Evolutionary conservation across 1,284 basidiomycete genomes (phyloP), one percentile per base, ranked within the genome.

Genomic region (Pseudozyma flocculosa): DNA sequence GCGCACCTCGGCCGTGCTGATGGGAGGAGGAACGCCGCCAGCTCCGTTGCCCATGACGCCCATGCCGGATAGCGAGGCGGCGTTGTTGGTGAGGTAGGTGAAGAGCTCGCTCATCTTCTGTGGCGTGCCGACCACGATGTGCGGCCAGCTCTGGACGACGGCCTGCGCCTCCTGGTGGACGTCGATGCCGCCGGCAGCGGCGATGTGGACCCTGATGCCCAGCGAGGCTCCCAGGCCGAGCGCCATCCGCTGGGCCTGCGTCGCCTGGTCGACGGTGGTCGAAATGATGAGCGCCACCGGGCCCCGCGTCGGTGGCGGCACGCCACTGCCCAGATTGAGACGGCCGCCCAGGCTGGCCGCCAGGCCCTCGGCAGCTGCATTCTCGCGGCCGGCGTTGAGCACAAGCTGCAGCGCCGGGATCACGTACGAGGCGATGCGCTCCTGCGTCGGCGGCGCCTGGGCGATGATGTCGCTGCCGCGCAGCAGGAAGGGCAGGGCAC

Each of bases 261-360:
- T 95, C 5, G 94, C 94, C 78, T 97, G 94, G 80, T 98, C 94
- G 18, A 97, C 92, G 0, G 94, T 98, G 0, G 94, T 96, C 17
- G 92, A 95, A 43, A 97, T 85, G 83, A 98, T 90, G 45, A 73
- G 30, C 9, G 62, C 61, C 15, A 67, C 51, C 84, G 81, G 75
- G 85, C 81, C 50, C 84, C 85, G 51, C 23, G 36, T 62, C 15
- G 53, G 47, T 18, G 54, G 59, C n/a, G 48, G 47, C 15, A 48
- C 48, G 41, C 72, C 47, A 21, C 56, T 37, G n/a, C 45, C 41
- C 37, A 49, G 45, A 5, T 45, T 49, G 4, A 58, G 43, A n/a
- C 18, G 40, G 7, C 39, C 15, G 26, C 19, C 7, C 15, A 17
- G 37, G 9, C 11, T 29, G 17, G 17, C 15, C 7, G 14, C 7